Percentiles rank a stretch among this genome's conserved stretches.
Evolutionary conservation across 345 rosid species (phyloP).

Genomic region (Nephelium lappaceum): DNA sequence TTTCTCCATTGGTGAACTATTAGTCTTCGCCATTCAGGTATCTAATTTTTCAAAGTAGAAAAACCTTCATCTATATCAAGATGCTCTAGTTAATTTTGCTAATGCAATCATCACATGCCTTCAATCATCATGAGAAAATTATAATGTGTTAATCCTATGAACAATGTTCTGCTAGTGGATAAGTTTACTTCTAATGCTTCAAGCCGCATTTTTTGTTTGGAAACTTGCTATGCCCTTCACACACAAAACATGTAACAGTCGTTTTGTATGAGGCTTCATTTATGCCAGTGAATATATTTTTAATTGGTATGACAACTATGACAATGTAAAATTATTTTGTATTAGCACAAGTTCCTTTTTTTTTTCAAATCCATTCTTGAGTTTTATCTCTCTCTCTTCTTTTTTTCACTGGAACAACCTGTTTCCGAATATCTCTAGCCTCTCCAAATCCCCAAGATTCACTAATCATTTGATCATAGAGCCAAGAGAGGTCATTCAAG

Average conservation of each 20-base stretch:
- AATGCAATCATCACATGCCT: background rate
- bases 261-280: background rate
- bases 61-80: background rate
- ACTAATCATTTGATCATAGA: too few species aligned
- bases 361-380: too few species aligned
- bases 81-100: constrained; percentile 9
- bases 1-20: constrained; percentile 81
- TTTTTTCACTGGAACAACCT: too few species aligned
- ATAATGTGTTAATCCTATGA: background rate
- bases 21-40: constrained; percentile 94
- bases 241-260: background rate
- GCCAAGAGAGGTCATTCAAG: too few species aligned
- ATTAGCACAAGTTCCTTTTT: too few species aligned
- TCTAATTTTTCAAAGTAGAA: background rate
- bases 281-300: background rate
- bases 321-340: too few species aligned
- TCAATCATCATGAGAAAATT: background rate
- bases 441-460: too few species aligned
- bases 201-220: background rate
- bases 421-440: too few species aligned
- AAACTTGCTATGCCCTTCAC: background rate
- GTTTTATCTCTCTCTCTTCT: too few species aligned
- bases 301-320: too few species aligned
- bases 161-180: background rate
- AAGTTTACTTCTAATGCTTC: background rate